These are phyloP conservation scores for Pyricularia grisea DNA, from an alignment of 2,329 filamentous ascomycete genomes.

Conservation along the genomic window DNA sequence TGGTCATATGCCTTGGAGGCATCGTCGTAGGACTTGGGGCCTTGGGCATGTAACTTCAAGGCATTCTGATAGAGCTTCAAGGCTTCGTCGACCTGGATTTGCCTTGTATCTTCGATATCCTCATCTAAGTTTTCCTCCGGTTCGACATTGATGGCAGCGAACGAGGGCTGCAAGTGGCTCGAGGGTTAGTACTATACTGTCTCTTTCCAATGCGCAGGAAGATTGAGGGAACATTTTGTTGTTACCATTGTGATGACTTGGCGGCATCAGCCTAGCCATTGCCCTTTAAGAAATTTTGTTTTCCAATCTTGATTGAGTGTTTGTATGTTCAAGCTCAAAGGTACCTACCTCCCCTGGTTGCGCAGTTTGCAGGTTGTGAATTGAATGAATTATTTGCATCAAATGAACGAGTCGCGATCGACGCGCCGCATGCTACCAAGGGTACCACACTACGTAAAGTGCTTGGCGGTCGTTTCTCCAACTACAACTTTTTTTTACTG, in stretches of 20 bases:
- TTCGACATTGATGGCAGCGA: conserved; percentile 87
- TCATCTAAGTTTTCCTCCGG: conserved; percentile 84
- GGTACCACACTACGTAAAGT: not conserved
- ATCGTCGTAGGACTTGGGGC: conserved; percentile 63
- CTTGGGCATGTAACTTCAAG: conserved; percentile 84
- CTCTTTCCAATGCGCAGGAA: not conserved
- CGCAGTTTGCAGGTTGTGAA: not conserved
- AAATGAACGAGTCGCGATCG: not conserved
- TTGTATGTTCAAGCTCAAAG: not conserved
- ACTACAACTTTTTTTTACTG: not conserved
- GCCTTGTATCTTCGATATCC: conserved; percentile 89
- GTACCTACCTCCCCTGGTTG: not conserved
- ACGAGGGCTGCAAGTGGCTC: conserved; percentile 43
- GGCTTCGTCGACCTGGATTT: conserved; percentile 80
- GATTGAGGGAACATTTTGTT: not conserved
- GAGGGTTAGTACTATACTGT: not conserved
- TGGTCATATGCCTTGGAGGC: conserved; percentile 74
- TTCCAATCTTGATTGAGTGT: not conserved
- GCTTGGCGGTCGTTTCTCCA: not conserved
- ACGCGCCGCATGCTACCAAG: not conserved
- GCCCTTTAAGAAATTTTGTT: not conserved
- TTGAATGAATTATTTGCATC: not conserved
- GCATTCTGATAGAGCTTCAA: conserved; percentile 90
- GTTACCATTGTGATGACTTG: not conserved
- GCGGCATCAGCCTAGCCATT: not conserved